phyloP scores from a whole-genome alignment of 345 rosid genomes.

The Pugionium dolabratum region DNA sequence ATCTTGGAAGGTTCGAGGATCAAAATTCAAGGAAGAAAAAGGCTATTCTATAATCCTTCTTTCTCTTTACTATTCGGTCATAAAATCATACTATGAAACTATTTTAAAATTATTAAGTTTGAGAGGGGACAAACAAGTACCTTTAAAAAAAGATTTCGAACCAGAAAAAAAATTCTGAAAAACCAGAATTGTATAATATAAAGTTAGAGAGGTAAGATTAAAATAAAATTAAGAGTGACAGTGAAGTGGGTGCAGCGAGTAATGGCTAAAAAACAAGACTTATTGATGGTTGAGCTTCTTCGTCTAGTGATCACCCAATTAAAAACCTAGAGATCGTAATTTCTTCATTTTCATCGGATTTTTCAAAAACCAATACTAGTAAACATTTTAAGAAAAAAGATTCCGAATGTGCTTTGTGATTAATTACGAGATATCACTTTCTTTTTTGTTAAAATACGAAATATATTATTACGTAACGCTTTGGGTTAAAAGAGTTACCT shows the following conservation, averaged over 20 bases:
- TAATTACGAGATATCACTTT: neutral
- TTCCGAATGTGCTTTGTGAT: conserved; percentile 13
- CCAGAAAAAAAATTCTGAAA: neutral
- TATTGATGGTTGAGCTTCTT: conserved; percentile 46
- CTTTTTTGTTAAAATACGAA: neutral
- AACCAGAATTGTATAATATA: neutral
- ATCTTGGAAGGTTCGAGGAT: conserved; percentile 57
- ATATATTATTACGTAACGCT: conserved; percentile 2
- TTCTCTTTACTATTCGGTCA: conserved; percentile 26
- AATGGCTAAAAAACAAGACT: conserved; percentile 44
- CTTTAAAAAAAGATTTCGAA: neutral
- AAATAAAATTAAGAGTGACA: conserved; percentile 32
- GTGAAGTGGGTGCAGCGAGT: conserved; percentile 45
- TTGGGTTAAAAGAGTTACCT: conserved; percentile 47
- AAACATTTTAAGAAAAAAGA: conserved; percentile 15
- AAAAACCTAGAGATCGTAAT: conserved; percentile 39
- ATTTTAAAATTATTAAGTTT: neutral
- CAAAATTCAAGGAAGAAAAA: conserved; percentile 37
- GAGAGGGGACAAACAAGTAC: neutral
- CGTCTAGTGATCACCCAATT: conserved; percentile 42
- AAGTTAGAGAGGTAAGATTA: conserved; percentile 5
- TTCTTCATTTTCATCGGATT: conserved; percentile 27
- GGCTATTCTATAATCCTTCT: neutral
- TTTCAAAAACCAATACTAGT: conserved; percentile 19
- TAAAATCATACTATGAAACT: conserved; percentile 10